phyloP scores from a whole-genome alignment of 31 red algal species.

The Porphyra umbilicalis region DNA sequence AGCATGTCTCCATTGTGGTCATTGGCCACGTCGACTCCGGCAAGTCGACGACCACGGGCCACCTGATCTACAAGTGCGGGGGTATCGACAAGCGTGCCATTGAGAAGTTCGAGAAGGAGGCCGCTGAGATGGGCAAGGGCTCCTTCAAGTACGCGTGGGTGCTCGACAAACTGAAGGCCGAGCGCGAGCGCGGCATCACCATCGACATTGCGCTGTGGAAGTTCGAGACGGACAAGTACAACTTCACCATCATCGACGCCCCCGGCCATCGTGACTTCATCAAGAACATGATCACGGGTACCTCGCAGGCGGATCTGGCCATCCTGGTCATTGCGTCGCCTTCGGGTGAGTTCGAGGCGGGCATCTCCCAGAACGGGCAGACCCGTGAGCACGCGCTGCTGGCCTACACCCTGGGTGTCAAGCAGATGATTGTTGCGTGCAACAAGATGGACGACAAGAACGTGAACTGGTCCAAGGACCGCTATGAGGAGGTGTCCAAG shows the following conservation, averaged over 20 bases:
- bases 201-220: slow-evolving; percentile 93
- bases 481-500: slow-evolving; percentile 89
- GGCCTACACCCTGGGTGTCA: slow-evolving; percentile 88
- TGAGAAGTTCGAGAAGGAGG: slow-evolving; percentile 97
- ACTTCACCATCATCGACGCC: slow-evolving; percentile 98
- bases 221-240: slow-evolving; percentile 91
- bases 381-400: slow-evolving; percentile 96
- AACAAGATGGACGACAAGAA: slow-evolving; percentile 99
- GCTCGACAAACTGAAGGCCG: slow-evolving; percentile 98
- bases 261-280: slow-evolving; percentile 99
- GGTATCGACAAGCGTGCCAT: slow-evolving; percentile 95
- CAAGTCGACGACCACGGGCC: slow-evolving; percentile 99
- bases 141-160: slow-evolving; percentile 95
- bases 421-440: slow-evolving; percentile 92
- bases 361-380: slow-evolving; percentile 88
- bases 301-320: slow-evolving; percentile 96
- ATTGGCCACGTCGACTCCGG: slow-evolving; percentile 99
- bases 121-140: slow-evolving; percentile 96
- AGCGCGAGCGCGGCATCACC: slow-evolving; percentile 96
- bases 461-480: slow-evolving; percentile 83
- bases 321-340: slow-evolving; percentile 85
- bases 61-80: slow-evolving; percentile 94
- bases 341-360: slow-evolving; percentile 93
- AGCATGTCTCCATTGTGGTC: slow-evolving; percentile 98
- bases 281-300: slow-evolving; percentile 99